Evolutionary conservation across 495 filamentous ascomycete species (phyloP), one percentile per base, ranked within the genome.

Genomic region (Podospora fimiseda): DNA sequence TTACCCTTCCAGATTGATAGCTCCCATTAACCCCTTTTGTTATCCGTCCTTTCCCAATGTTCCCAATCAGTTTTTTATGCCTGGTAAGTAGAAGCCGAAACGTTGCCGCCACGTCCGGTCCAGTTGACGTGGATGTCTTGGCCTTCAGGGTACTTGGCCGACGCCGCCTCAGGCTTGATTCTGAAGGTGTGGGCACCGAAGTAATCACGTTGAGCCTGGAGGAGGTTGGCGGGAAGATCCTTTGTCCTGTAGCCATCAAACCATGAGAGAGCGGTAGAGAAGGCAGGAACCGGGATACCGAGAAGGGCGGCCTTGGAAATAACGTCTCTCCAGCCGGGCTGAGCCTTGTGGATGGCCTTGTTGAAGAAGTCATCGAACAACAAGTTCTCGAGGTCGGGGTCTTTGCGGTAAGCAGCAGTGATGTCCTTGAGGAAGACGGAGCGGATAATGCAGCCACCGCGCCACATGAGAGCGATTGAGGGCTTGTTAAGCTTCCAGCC

Each of bases 371-470:
- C 88, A 67, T 96, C 88, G 73, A 97, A 98, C 58, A 98, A 79
- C 53, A 98, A 79, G 78, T 98, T 98, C 84, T 98, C 89, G 43
- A 98, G 85, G 53, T 98, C 89, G 45, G 90, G 88, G 78, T 96
- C 83, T 44, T 80, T 83, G 73, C 93, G 90, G 82, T 96, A 98
- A 43, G 93, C 93, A 51, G 84, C 84, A 57, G 94, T 98, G 76
- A 98, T 98, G 70, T 98, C 91, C 81, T 96, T 96, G 55, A 98
- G 77, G 89, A 98, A 98, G 68, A 98, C 93, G 57, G 94, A 97
- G 73, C 93, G 93, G 76, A 98, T 98, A 69, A 98, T 98, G 84
- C 93, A 98, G 54, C 93, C 93, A 74, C 93, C 93, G 71, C 93
- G 89, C 93, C 93, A 98, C 93, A 98, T 98, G 68, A 98, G 84